A percentile compares a stretch with the other conserved stretches of the same genome.
Conservation (phyloP, 768 basidiomycete genomes). For the Dacryopinax primogenitus region DNA sequence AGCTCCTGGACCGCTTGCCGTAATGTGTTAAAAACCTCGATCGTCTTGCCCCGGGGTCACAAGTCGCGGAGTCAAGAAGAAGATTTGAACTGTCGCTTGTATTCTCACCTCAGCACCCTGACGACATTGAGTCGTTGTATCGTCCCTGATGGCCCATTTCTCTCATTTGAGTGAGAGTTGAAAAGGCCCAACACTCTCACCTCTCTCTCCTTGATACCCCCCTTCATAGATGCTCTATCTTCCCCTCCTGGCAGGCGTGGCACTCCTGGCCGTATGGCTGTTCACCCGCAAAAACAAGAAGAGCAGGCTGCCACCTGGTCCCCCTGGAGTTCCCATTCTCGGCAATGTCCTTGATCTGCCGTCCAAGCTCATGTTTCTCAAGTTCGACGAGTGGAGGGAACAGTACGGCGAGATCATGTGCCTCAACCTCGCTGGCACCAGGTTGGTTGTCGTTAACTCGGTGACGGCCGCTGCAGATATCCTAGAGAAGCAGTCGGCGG, state of each 20-base stretch:
- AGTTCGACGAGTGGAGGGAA: conserved; percentile 8
- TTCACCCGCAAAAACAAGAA: conserved; percentile 2
- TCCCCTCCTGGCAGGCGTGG: background rate
- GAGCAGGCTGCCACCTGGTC: background rate
- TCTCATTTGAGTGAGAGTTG: no score
- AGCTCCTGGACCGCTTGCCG: no score
- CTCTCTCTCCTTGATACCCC: background rate
- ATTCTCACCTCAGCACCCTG: no score
- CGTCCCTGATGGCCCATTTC: no score
- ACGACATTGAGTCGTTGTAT: no score
- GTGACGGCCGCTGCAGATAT: background rate
- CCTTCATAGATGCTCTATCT: background rate
- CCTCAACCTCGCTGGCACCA: conserved; percentile 2
- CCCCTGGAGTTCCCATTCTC: conserved; percentile 4
- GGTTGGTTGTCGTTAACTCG: background rate
- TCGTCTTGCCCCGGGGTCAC: no score
- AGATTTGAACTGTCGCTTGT: no score
- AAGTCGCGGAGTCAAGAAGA: no score
- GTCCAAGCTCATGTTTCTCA: conserved; percentile 3
- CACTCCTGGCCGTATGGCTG: background rate
- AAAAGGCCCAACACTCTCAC: background rate
- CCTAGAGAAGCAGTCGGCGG: conserved; percentile 5
- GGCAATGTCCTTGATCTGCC: conserved; percentile 5
- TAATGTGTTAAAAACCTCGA: no score
- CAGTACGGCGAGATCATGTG: conserved; percentile 7